Conservation (phyloP, 805 yeast genomes). For the Komagataella pastoris region DNA sequence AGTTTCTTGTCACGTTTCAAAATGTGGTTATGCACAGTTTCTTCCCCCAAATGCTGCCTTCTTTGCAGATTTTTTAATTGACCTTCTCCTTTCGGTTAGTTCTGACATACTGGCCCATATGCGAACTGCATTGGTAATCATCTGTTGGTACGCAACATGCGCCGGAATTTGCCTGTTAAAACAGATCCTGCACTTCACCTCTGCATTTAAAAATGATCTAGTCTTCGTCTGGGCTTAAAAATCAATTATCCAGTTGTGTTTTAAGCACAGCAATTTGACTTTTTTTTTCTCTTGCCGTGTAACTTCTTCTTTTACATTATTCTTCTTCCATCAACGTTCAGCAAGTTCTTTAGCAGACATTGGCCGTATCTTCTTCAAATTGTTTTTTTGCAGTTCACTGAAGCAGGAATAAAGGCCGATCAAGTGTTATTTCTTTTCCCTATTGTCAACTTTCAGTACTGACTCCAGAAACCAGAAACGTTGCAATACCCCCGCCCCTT, state of each 20-base stretch:
- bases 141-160: not conserved
- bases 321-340: not conserved
- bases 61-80: not conserved
- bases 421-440: not conserved
- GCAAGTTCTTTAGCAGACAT: too few species aligned
- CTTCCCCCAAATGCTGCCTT: not conserved
- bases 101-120: not conserved
- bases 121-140: not conserved
- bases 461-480: too few species aligned
- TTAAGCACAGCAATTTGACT: not conserved
- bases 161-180: not conserved
- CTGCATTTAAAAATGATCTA: not conserved
- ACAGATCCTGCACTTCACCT: not conserved
- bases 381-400: not conserved
- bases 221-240: not conserved
- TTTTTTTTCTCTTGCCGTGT: not conserved
- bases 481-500: too few species aligned
- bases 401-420: not conserved
- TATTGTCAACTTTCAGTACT: not conserved
- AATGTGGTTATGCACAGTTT: not conserved
- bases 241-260: not conserved
- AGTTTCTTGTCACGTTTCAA: not conserved
- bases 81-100: not conserved
- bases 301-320: too few species aligned
- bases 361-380: not conserved